Conservation (phyloP, 805 yeast species). For the Candida takata region DNA sequence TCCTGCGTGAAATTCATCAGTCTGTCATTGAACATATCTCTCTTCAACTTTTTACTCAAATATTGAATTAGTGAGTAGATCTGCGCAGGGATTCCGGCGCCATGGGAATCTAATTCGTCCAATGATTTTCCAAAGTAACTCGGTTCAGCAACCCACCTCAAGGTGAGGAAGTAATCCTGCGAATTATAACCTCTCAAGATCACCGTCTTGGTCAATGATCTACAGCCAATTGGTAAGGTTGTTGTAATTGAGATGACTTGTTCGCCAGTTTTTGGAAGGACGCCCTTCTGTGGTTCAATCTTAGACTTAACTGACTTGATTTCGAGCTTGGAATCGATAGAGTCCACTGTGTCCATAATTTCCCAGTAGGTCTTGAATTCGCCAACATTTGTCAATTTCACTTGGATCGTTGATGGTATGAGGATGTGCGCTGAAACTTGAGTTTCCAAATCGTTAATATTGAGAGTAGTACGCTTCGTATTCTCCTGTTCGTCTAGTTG, state of each 20-base stretch:
- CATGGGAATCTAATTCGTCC: conserved; percentile 22
- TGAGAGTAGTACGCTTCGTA: conserved; percentile 33
- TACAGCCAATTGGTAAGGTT: conserved; percentile 24
- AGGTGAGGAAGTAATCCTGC: conserved; percentile 28
- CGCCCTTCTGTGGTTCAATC: conserved; percentile 24
- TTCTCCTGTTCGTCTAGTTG: conserved; percentile 36
- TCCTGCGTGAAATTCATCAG: conserved; percentile 17
- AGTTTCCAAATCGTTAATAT: conserved; percentile 29
- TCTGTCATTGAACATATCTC: conserved; percentile 23
- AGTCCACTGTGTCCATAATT: conserved; percentile 27
- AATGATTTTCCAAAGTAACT: conserved; percentile 27
- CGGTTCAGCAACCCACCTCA: conserved; percentile 18
- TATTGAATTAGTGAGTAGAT: conserved; percentile 25
- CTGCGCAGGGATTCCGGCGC: conserved; percentile 26
- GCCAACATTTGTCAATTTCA: conserved; percentile 30
- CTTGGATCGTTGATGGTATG: conserved; percentile 20
- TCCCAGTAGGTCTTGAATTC: conserved; percentile 32
- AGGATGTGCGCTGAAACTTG: conserved; percentile 20
- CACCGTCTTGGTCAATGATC: conserved; percentile 18
- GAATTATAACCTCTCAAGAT: conserved; percentile 24
- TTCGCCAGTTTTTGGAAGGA: conserved; percentile 23
- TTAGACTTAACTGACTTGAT: conserved; percentile 15
- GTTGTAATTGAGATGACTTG: conserved; percentile 18
- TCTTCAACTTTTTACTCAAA: conserved; percentile 20
- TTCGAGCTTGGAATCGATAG: conserved; percentile 14